Percentiles rank a stretch among this genome's conserved stretches.
Conservation (phyloP, 352 stramenopile species). For the Achlya hypogyna region DNA sequence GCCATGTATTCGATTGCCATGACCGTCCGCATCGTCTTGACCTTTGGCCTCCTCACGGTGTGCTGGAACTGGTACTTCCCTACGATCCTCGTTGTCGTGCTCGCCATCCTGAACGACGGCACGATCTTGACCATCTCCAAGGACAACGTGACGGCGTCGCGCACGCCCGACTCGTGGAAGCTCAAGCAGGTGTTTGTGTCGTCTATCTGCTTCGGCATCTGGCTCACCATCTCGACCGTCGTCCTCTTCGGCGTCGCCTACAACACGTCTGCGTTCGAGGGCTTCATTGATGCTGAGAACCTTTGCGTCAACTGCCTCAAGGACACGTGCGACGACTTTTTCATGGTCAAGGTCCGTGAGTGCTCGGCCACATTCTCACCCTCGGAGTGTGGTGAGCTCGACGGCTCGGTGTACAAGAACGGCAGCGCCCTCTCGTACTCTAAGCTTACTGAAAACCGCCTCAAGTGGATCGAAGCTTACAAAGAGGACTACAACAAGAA, state of each 20-base stretch:
- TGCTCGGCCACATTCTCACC: slow-evolving; percentile 38
- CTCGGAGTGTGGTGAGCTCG: slow-evolving; percentile 55
- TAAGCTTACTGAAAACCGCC: not conserved
- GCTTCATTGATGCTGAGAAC: slow-evolving; percentile 34
- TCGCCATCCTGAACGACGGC: slow-evolving; percentile 87
- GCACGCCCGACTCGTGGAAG: slow-evolving; percentile 59
- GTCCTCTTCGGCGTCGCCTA: slow-evolving; percentile 51
- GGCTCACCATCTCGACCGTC: slow-evolving; percentile 20
- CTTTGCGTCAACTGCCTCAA: slow-evolving; percentile 49
- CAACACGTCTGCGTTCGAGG: slow-evolving; percentile 47
- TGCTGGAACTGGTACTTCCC: slow-evolving; percentile 37
- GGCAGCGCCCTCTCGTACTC: slow-evolving; percentile 28
- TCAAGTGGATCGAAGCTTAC: not conserved
- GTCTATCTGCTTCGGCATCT: slow-evolving; percentile 29
- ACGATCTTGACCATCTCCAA: slow-evolving; percentile 76
- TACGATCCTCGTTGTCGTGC: slow-evolving; percentile 54
- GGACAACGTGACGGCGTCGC: slow-evolving; percentile 58
- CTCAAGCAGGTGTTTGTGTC: slow-evolving; percentile 59
- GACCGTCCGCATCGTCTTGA: slow-evolving; percentile 40
- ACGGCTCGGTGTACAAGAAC: slow-evolving; percentile 47
- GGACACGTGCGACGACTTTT: slow-evolving; percentile 48
- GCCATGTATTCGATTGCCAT: slow-evolving; percentile 50
- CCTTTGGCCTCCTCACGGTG: slow-evolving; percentile 42
- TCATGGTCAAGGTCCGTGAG: slow-evolving; percentile 38
- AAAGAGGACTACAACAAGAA: not conserved